Percentiles rank a stretch among this genome's conserved stretches.
phyloP scores from a whole-genome alignment of 306 rosid genomes.

The Trifolium subterraneum region DNA sequence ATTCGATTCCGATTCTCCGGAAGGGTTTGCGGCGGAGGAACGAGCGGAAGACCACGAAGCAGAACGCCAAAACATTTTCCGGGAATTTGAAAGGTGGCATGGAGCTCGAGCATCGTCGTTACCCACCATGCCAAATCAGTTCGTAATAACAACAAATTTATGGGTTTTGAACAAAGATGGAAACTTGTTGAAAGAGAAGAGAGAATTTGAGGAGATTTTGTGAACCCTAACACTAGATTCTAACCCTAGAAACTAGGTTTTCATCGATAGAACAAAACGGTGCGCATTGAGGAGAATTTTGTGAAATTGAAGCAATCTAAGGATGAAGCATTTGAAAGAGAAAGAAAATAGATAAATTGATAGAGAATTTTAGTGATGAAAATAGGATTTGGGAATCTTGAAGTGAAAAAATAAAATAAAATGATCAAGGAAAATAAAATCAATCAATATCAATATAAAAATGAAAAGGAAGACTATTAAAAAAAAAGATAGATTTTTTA shows the following conservation, averaged over 20 bases:
- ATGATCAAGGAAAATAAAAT: not conserved
- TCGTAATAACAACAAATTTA: not conserved
- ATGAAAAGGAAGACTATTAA: not conserved
- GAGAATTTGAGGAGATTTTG: not conserved
- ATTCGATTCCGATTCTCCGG: constrained; percentile 51
- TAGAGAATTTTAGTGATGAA: not conserved
- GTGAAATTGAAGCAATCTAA: constrained; percentile 10
- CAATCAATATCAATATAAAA: too few species aligned
- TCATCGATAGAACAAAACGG: constrained; percentile 33
- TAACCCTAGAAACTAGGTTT: constrained; percentile 34
- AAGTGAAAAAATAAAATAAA: constrained; percentile 15
- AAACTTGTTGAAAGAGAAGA: constrained; percentile 1
- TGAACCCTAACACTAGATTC: constrained; percentile 7
- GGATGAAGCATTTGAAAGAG: not conserved
- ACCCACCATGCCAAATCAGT: constrained; percentile 75
- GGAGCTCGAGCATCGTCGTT: constrained; percentile 74
- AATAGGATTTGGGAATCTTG: constrained; percentile 38
- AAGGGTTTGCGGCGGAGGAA: constrained; percentile 46
- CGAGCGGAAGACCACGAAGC: constrained; percentile 93
- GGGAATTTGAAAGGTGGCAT: constrained; percentile 54
- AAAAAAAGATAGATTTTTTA: constrained; percentile 26
- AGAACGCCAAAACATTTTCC: constrained; percentile 88
- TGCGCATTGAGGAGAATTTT: constrained; percentile 40
- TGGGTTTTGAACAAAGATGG: not conserved
- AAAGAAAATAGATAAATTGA: not conserved